phyloP scores from a whole-genome alignment of 139 green algal species.

The Chlorella sp. region DNA sequence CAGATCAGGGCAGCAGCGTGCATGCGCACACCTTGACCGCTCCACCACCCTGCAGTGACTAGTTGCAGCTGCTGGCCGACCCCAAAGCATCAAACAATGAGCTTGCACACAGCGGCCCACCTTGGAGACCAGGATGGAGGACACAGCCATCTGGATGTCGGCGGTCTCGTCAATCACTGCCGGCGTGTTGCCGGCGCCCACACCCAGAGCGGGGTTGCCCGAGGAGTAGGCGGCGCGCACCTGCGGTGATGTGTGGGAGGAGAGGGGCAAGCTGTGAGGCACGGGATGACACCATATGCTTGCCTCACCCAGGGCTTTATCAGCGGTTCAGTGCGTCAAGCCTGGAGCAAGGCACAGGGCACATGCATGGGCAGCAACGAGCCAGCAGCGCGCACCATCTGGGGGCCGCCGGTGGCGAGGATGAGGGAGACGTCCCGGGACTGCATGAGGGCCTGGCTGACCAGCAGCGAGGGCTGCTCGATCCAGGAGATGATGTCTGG shows the following conservation, averaged over 20 bases:
- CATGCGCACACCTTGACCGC: too few species aligned
- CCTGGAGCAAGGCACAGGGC: too few species aligned
- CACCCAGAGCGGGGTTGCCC: slow-evolving; percentile 72
- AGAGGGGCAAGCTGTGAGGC: too few species aligned
- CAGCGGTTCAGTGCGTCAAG: too few species aligned
- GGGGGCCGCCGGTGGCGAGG: slow-evolving; percentile 74
- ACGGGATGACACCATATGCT: too few species aligned
- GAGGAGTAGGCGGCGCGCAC: slow-evolving; percentile 66
- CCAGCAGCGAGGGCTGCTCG: slow-evolving; percentile 61
- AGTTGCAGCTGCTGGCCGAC: too few species aligned
- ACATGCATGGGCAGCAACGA: too few species aligned
- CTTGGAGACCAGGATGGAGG: slow-evolving; percentile 61
- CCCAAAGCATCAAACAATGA: too few species aligned
- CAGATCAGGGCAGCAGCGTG: not conserved
- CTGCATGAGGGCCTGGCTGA: slow-evolving; percentile 72
- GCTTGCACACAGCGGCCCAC: too few species aligned
- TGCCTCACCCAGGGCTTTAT: too few species aligned
- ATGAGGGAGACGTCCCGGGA: slow-evolving; percentile 68
- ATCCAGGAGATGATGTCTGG: slow-evolving; percentile 70
- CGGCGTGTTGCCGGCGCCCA: slow-evolving; percentile 77
- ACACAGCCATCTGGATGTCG: slow-evolving; percentile 56
- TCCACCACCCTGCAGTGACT: too few species aligned
- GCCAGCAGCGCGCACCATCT: slow-evolving; percentile 54
- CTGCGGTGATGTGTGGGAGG: too few species aligned
- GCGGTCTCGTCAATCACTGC: slow-evolving; percentile 71